Base-by-base conservation (phyloP, 768 basidiomycete species). In the Russula dissimulans region DNA sequence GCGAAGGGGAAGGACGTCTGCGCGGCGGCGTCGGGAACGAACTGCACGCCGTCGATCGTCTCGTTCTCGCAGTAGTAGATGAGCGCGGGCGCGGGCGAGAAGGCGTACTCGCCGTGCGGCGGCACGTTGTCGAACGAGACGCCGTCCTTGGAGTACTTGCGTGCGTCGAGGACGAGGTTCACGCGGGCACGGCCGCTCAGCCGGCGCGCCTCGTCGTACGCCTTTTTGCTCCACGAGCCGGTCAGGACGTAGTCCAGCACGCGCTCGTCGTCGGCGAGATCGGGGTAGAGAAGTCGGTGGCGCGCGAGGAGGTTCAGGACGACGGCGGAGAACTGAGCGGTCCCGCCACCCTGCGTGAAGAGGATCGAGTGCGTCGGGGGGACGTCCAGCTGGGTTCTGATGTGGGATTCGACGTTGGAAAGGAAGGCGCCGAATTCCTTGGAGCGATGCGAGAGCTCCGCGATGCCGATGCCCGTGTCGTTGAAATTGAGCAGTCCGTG, bases 21-120 rank as follows among this genome's bases (percentile, higher is more conserved):
- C 29, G 77, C 78, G 18, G 70, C 68, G n/a, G 74, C 72, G 59
- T 84, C 81, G 54, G 77, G 70, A 2, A 86, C 76, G 75, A 90
- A 98, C 76, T 98, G 87, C 49, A 94, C 87, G 45, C 97, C 97
- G 66, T 95, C 87, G 59, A 98, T 89, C 14, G 97, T 99, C 77
- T 99, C 97, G 78, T 99, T 99, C 72, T 97, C 97, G 80, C 97
- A 99, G 76, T 97, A 98, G 76, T 95, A 98, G 60, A 97, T 86
- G 66, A 95, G 80, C 31, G 89, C 95, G 14, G 95, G 86, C 69
- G 85, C 80, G n/a, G 73, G 63, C 8, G 88, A 87, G 76, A 97
- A 92, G 10, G 73, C 70, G 80, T 88, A 98, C 55, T 80, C 79
- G 56, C 77, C 73, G 69, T 82, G 84, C 11, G 84, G 75, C 9